Conservation (phyloP, 192 early-diverging fungal genomes). For the Neocallimastix lanati region DNA sequence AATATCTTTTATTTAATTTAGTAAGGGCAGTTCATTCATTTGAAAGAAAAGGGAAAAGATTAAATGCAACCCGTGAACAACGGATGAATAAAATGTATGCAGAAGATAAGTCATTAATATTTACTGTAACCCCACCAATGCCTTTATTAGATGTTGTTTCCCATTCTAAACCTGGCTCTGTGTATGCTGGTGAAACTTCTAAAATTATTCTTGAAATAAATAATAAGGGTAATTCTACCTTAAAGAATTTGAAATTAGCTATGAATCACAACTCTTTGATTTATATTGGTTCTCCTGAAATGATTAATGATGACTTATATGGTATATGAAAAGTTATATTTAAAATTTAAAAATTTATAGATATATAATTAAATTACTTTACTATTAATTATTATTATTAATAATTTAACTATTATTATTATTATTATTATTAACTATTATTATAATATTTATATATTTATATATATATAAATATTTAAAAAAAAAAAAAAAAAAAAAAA, state of each 20-base stretch:
- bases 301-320: slow-evolving; percentile 7
- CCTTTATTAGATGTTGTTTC: slow-evolving; percentile 66
- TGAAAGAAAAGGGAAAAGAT: slow-evolving; percentile 40
- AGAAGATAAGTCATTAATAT: slow-evolving; percentile 46
- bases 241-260: slow-evolving; percentile 52
- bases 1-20: slow-evolving; percentile 56
- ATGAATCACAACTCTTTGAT: slow-evolving; percentile 79
- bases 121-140: slow-evolving; percentile 61
- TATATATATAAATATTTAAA: too few species aligned
- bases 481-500: too few species aligned
- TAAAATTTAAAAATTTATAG: too few species aligned
- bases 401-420: too few species aligned
- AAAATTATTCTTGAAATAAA: slow-evolving; percentile 52
- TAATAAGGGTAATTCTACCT: slow-evolving; percentile 60
- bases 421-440: too few species aligned
- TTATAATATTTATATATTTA: too few species aligned
- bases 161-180: slow-evolving; percentile 50
- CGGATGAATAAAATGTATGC: slow-evolving; percentile 33
- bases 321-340: too few species aligned
- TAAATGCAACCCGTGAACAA: slow-evolving; percentile 58
- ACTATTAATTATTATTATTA: too few species aligned
- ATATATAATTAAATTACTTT: too few species aligned
- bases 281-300: slow-evolving; percentile 30
- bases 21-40: slow-evolving; percentile 53
- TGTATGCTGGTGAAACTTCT: slow-evolving; percentile 69